Evolutionary conservation across 257 asterid genomes (phyloP).

Genomic region (Paulownia fortunei): DNA sequence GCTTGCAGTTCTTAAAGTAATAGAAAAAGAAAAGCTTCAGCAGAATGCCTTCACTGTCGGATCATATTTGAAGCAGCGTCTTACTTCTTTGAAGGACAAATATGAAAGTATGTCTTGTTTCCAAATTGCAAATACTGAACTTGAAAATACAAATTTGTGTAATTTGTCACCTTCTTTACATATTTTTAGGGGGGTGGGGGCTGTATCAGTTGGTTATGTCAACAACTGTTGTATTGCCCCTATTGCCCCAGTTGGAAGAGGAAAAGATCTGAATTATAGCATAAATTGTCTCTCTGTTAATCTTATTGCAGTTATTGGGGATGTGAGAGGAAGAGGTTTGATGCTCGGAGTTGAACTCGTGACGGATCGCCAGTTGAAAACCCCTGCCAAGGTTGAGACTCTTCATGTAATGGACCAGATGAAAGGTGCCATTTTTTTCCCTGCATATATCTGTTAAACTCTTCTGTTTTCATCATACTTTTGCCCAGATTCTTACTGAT

Average conservation of each 20-base stretch:
- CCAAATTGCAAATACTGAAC: background rate
- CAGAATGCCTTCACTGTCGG: conserved; percentile 76
- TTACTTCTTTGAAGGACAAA: conserved; percentile 63
- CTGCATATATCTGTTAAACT: too few species aligned
- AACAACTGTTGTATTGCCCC: too few species aligned
- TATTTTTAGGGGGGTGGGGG: too few species aligned
- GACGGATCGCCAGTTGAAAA: conserved; percentile 67
- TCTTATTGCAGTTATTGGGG: conserved; percentile 69
- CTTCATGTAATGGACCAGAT: conserved; percentile 74
- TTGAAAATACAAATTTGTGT: background rate
- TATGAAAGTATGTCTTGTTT: conserved; percentile 58
- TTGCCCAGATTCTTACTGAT: background rate
- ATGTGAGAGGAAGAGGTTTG: conserved; percentile 94
- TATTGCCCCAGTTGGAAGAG: too few species aligned
- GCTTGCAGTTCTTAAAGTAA: conserved; percentile 82
- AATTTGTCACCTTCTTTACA: background rate
- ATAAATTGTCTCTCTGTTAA: background rate
- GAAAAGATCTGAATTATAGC: background rate
- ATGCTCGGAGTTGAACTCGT: conserved; percentile 95
- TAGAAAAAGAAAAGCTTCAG: conserved; percentile 89
- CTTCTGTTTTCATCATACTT: background rate
- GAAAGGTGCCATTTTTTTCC: conserved; percentile 62
- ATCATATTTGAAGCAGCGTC: conserved; percentile 75
- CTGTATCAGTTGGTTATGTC: too few species aligned
- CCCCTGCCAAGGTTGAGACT: conserved; percentile 84